A percentile compares a stretch with the other conserved stretches of the same genome.
These are phyloP conservation scores for Ascochyta koolunga DNA, from an alignment of 2,329 filamentous ascomycete genomes.

Conservation along the genomic window DNA sequence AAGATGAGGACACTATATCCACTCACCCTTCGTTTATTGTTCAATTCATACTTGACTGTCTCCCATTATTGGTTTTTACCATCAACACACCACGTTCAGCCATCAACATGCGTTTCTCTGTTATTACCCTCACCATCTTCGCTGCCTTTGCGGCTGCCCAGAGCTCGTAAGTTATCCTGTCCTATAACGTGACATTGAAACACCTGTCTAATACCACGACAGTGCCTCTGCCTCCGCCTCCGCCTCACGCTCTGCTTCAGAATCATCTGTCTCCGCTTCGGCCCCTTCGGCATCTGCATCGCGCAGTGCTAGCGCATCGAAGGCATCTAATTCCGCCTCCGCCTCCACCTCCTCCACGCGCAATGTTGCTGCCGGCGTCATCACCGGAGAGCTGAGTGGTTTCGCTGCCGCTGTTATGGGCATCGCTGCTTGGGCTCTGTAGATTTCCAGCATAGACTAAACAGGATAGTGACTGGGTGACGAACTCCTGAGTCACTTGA, in stretches of 20 bases:
- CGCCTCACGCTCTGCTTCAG: slow-evolving; percentile 1
- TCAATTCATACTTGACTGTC: background rate
- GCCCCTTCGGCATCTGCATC: slow-evolving; percentile 1
- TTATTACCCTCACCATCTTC: slow-evolving; percentile 7
- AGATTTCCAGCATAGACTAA: background rate
- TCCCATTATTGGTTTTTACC: background rate
- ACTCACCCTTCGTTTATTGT: background rate
- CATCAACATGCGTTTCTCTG: slow-evolving; percentile 12
- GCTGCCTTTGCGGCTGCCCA: slow-evolving; percentile 9
- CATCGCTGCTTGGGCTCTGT: slow-evolving; percentile 23
- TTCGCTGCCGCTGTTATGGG: slow-evolving; percentile 20
- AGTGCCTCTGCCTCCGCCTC: slow-evolving; percentile 1
- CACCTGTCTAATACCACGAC: background rate
- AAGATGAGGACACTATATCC: background rate
- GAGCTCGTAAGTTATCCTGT: slow-evolving; percentile 6
- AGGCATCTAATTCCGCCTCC: slow-evolving; percentile 2
- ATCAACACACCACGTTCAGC: background rate
- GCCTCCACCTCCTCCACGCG: slow-evolving; percentile 9
- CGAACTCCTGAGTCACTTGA: background rate
- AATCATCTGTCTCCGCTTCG: too few species aligned
- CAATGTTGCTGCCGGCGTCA: slow-evolving; percentile 9
- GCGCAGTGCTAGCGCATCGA: background rate
- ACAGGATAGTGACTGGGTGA: background rate
- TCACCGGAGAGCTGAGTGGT: slow-evolving; percentile 12
- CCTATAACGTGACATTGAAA: background rate